Percentiles rank a stretch among this genome's conserved stretches.
Conservation (phyloP, 306 rosid genomes). For the Vachellia pachyceras region DNA sequence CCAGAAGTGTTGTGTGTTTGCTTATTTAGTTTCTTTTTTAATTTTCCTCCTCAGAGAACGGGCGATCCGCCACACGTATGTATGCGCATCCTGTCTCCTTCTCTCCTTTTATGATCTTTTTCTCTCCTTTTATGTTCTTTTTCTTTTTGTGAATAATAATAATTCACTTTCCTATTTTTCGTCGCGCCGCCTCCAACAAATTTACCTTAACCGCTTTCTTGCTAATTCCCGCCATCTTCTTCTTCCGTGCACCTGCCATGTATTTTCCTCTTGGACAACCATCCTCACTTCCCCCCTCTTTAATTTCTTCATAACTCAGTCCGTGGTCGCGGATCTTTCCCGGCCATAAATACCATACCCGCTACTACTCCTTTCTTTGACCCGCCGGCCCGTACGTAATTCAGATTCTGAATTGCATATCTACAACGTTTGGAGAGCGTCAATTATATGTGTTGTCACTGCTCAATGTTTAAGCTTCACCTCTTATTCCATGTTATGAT, state of each 20-base stretch:
- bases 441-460: too few species aligned
- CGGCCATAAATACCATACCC: too few species aligned
- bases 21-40: background rate
- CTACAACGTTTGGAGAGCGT: too few species aligned
- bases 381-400: too few species aligned
- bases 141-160: background rate
- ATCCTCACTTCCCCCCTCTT: too few species aligned
- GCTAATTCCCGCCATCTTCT: conserved; percentile 6
- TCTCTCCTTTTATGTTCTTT: background rate
- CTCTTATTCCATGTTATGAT: too few species aligned
- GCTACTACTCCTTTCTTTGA: too few species aligned
- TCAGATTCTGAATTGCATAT: too few species aligned
- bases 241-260: background rate
- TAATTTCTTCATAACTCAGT: too few species aligned
- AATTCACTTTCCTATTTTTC: background rate
- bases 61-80: conserved; percentile 15
- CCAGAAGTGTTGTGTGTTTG: conserved; percentile 21
- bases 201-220: background rate
- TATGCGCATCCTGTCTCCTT: background rate
- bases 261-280: too few species aligned
- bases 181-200: background rate
- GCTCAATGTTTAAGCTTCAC: too few species aligned
- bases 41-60: background rate
- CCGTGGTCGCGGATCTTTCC: too few species aligned
- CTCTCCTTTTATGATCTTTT: background rate